Conservation (phyloP, 495 filamentous ascomycete species). For the Xylaria venustula region DNA sequence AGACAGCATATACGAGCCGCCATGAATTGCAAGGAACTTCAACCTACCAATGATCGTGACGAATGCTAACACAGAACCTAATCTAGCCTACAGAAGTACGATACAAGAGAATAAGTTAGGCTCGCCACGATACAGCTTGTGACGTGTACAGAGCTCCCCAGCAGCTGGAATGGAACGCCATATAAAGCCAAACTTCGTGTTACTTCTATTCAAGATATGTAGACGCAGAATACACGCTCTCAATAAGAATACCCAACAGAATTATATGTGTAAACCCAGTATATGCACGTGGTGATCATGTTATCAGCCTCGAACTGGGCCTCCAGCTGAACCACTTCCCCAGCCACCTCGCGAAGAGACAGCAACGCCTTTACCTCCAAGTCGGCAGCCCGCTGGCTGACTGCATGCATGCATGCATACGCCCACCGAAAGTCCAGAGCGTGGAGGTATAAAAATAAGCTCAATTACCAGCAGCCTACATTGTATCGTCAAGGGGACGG, state of each 20-base stretch:
- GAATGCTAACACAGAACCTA: too few relatives aligned
- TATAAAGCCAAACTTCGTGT: too few relatives aligned
- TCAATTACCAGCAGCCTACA: not conserved
- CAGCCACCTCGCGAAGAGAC: not conserved
- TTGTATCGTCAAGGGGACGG: not conserved
- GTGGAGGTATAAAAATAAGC: not conserved
- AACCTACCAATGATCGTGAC: too few relatives aligned
- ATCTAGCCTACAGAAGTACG: too few relatives aligned
- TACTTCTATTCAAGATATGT: not conserved
- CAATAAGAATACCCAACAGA: too few relatives aligned
- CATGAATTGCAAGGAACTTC: too few relatives aligned
- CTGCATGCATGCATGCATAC: constrained; percentile 10
- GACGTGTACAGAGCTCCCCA: too few relatives aligned
- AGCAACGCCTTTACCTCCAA: not conserved
- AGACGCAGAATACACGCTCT: too few relatives aligned
- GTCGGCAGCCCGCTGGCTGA: not conserved
- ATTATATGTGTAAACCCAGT: too few relatives aligned
- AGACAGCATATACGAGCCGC: too few relatives aligned
- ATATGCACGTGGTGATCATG: not conserved
- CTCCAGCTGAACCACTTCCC: not conserved
- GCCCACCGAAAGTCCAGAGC: constrained; percentile 4
- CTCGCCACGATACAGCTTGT: not conserved
- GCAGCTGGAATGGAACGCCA: too few relatives aligned
- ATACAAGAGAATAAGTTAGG: too few relatives aligned
- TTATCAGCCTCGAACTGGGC: not conserved